phyloP scores from a whole-genome alignment of 805 yeast species.

The Kazachstania viticola region DNA sequence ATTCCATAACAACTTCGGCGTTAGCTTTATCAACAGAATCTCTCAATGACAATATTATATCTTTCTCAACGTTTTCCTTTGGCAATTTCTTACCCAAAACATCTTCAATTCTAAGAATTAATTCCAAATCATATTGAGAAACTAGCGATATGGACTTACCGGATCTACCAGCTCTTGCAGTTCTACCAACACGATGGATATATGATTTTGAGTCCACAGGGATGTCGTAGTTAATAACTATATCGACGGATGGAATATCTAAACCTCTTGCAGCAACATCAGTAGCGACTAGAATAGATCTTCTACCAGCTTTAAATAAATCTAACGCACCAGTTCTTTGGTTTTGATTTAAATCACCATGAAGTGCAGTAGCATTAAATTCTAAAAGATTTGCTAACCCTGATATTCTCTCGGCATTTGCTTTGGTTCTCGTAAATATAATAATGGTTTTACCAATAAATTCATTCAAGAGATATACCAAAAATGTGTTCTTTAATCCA shows the following conservation, averaged over 20 bases:
- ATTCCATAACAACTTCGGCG: constrained; percentile 69
- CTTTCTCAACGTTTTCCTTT: constrained; percentile 69
- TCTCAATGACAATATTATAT: constrained; percentile 64
- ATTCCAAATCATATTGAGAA: constrained; percentile 89
- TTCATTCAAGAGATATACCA: constrained; percentile 76
- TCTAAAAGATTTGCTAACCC: constrained; percentile 69
- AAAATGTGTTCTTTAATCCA: constrained; percentile 80
- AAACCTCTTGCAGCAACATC: constrained; percentile 87
- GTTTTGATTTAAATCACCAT: constrained; percentile 81
- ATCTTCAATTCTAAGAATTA: constrained; percentile 78
- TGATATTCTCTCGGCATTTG: constrained; percentile 87
- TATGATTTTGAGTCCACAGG: constrained; percentile 80
- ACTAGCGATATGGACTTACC: constrained; percentile 82
- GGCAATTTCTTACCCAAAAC: constrained; percentile 77
- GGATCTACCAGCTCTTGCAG: constrained; percentile 87
- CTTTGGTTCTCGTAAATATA: constrained; percentile 88
- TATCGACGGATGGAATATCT: constrained; percentile 71
- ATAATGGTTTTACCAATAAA: constrained; percentile 75
- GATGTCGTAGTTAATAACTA: constrained; percentile 67
- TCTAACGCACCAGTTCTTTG: constrained; percentile 76
- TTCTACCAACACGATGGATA: constrained; percentile 86
- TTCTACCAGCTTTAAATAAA: constrained; percentile 62
- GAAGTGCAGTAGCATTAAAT: constrained; percentile 83
- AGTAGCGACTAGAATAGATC: constrained; percentile 64
- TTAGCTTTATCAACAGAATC: constrained; percentile 85